Evolutionary conservation across 2,329 filamentous ascomycete genomes (phyloP).

Genomic region (Talaromyces sp.): DNA sequence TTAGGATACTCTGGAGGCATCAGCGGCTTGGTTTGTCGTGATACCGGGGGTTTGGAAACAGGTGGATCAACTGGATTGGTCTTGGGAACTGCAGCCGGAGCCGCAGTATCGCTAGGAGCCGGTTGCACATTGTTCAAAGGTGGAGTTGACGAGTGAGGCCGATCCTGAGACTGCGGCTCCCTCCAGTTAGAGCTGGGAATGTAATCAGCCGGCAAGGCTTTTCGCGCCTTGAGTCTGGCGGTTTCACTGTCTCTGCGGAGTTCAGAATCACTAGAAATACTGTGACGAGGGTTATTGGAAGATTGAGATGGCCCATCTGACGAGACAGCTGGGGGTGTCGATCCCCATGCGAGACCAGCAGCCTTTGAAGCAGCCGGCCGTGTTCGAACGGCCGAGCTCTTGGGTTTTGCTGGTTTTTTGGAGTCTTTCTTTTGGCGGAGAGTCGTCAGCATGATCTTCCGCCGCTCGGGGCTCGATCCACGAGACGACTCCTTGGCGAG

Average conservation of each 20-base stretch:
- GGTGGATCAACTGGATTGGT: background rate
- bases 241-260: slow-evolving; percentile 3
- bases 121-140: background rate
- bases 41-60: background rate
- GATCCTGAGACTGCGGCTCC: slow-evolving; percentile 11
- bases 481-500: slow-evolving; percentile 43
- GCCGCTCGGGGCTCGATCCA: slow-evolving; percentile 57
- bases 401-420: slow-evolving; percentile 35
- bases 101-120: slow-evolving; percentile 5
- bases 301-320: background rate
- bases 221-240: background rate
- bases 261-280: slow-evolving; percentile 21
- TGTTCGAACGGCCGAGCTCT: slow-evolving; percentile 40
- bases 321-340: slow-evolving; percentile 16
- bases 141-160: background rate
- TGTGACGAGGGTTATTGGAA: slow-evolving; percentile 19
- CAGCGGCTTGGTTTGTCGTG: slow-evolving; percentile 33
- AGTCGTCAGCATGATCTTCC: slow-evolving; percentile 54
- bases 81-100: slow-evolving; percentile 8
- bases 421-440: slow-evolving; percentile 44
- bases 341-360: slow-evolving; percentile 57
- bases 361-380: slow-evolving; percentile 57
- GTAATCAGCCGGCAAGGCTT: slow-evolving; percentile 11
- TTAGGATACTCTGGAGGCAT: slow-evolving; percentile 17
- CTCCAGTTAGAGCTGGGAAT: slow-evolving; percentile 14